Conservation (phyloP, 2,329 filamentous ascomycete species). For the Apiospora sp. region DNA sequence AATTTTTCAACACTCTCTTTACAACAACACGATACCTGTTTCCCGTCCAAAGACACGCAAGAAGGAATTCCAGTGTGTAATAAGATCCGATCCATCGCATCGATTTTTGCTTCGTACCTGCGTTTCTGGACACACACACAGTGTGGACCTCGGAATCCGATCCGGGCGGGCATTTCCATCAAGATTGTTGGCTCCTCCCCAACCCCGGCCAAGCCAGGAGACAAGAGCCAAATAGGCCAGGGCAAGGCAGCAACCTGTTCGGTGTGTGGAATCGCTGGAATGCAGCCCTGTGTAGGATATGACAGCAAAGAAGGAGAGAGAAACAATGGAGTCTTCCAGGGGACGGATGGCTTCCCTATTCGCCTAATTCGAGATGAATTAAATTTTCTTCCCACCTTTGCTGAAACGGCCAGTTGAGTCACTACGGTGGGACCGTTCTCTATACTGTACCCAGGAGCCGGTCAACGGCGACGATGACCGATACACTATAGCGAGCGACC, state of each 20-base stretch:
- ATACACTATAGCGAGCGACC: neutral
- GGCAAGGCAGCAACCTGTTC: neutral
- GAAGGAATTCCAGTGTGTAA: constrained; percentile 16
- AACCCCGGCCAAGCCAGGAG: constrained; percentile 1
- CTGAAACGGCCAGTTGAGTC: constrained; percentile 21
- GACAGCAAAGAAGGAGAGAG: constrained; percentile 9
- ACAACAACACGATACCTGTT: neutral
- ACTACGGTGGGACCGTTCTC: constrained; percentile 2
- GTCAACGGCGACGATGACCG: constrained; percentile 5
- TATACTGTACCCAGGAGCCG: constrained; percentile 2
- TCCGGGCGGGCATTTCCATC: constrained; percentile 13
- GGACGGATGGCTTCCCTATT: constrained; percentile 18
- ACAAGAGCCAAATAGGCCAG: neutral
- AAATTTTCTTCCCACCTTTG: constrained; percentile 5
- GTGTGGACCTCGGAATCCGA: constrained; percentile 18
- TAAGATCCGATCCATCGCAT: constrained; percentile 5
- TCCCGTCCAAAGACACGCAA: neutral
- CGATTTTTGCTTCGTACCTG: neutral
- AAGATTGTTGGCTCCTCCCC: constrained; percentile 4
- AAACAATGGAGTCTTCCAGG: constrained; percentile 18
- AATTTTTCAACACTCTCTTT: neutral
- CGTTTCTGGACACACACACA: neutral
- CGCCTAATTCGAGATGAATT: constrained; percentile 18
- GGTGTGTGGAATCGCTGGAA: neutral
- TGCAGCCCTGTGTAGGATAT: constrained; percentile 18